Evolutionary conservation across 1,284 basidiomycete species (phyloP), one percentile per base, ranked within the genome.

Genomic region (Pseudozyma thailandica): DNA sequence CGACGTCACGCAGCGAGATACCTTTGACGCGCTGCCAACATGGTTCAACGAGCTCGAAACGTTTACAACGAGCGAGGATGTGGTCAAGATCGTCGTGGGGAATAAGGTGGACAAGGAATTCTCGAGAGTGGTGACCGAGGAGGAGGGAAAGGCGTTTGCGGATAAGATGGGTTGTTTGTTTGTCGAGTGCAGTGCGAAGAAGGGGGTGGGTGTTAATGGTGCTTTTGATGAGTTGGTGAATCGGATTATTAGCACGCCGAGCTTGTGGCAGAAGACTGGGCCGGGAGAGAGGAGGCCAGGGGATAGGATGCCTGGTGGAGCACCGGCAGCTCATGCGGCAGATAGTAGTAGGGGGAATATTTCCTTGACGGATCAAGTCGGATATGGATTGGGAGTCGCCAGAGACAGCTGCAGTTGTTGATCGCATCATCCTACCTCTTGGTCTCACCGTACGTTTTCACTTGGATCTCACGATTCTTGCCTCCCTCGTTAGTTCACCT

Each of bases 1-100:
- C 83, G 94, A 98, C 83, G 92, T 97, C 18, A 89, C 94, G 3
- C 92, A 90, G 74, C 87, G 92, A 31, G 90, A 92, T 79, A 91
- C 93, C 0, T 98, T 96, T 80, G 93, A 96, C 44, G 91, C 93
- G 13, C 87, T 98, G 15, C 90, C 93, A 13, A 87, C 89, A 53
- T 98, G 96, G 95, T 93, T 92, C 83, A 89, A 89, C 50, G 95
- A 98, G 83, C 89, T 98, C 10, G 93, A 96, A 79, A 95, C 92
- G 23, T 98, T 97, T 80, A 92, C 94, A 47, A 74, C 72, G 9
- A 73, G 64, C 26, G 50, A 70, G 6, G 89, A 90, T 8, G 92
- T 96, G n/a, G 92, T 94, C 48, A 93, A 94, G 87, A 93, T 98
- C 77, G 88, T 98, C 26, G 93, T 98, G 2, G 88, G 87, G 8